These are phyloP conservation scores for Alternaria dauci DNA, from an alignment of 2,329 filamentous ascomycete species.

Conservation along the genomic window DNA sequence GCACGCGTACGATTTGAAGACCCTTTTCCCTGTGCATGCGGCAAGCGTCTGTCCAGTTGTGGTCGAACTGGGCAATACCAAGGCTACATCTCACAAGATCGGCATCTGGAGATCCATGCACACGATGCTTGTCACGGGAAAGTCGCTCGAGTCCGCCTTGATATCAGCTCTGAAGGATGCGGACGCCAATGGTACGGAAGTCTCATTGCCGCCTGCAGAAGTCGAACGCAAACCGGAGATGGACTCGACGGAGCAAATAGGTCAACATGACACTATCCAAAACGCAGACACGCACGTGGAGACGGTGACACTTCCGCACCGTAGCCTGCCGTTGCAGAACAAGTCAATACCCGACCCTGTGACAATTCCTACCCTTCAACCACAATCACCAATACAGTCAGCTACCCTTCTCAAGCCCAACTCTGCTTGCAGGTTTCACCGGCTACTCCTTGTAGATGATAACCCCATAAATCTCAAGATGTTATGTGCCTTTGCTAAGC, in stretches of 20 bases:
- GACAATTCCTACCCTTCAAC: not conserved
- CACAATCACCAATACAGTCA: not conserved
- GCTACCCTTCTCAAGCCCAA: not conserved
- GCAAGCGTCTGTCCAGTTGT: not conserved
- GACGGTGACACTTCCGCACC: not conserved
- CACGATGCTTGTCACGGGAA: slow-evolving; percentile 5
- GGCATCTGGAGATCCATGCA: slow-evolving; percentile 2
- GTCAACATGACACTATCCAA: not conserved
- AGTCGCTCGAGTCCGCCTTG: slow-evolving; percentile 4
- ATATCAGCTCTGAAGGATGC: slow-evolving; percentile 4
- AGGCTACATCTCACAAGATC: not conserved
- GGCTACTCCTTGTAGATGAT: slow-evolving; percentile 48
- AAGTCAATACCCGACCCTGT: not conserved
- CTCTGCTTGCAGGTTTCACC: slow-evolving; percentile 9
- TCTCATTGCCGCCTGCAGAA: not conserved
- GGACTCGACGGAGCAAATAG: not conserved
- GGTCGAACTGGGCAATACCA: slow-evolving; percentile 5
- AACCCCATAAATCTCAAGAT: slow-evolving; percentile 48
- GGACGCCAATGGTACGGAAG: not conserved
- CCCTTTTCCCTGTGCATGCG: not conserved
- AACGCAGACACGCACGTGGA: not conserved
- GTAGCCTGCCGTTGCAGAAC: not conserved
- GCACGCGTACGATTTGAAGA: not conserved
- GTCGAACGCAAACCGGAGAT: not conserved
- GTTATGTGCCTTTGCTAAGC: slow-evolving; percentile 35